Conservation (phyloP, 2,329 filamentous ascomycete species). For the Fusarium circinatum region DNA sequence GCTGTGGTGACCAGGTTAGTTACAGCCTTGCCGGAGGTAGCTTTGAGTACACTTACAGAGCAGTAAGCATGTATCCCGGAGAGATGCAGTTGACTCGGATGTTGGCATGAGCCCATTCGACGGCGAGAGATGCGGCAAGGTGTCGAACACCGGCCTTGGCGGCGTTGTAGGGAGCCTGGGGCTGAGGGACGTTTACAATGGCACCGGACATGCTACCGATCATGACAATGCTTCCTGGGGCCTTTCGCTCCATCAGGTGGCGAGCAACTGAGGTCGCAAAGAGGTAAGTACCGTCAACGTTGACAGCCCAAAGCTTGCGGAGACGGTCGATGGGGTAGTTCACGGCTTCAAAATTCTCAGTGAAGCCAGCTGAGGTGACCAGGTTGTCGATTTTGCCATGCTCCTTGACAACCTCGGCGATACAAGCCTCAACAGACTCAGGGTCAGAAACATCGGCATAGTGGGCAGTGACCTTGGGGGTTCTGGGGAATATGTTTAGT, state of each 20-base stretch:
- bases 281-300: slow-evolving; percentile 91
- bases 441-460: slow-evolving; percentile 87
- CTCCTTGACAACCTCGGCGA: slow-evolving; percentile 65
- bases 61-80: slow-evolving; percentile 96
- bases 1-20: slow-evolving; percentile 54
- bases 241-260: slow-evolving; percentile 85
- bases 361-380: slow-evolving; percentile 96
- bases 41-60: slow-evolving; percentile 70
- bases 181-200: slow-evolving; percentile 95
- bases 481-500: slow-evolving; percentile 52
- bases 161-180: slow-evolving; percentile 91
- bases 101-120: slow-evolving; percentile 89
- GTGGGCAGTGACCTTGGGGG: slow-evolving; percentile 89
- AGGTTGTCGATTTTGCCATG: slow-evolving; percentile 91
- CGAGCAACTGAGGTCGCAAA: slow-evolving; percentile 87
- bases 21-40: neutral
- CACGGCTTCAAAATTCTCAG: slow-evolving; percentile 93
- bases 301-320: slow-evolving; percentile 93
- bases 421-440: slow-evolving; percentile 78
- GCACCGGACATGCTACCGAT: slow-evolving; percentile 95
- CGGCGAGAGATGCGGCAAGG: slow-evolving; percentile 85
- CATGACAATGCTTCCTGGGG: slow-evolving; percentile 87
- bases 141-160: slow-evolving; percentile 93
- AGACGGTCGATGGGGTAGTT: slow-evolving; percentile 91
- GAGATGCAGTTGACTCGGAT: slow-evolving; percentile 97